phyloP scores from a whole-genome alignment of 257 asterid genomes.

The Thymus quinquecostatus region DNA sequence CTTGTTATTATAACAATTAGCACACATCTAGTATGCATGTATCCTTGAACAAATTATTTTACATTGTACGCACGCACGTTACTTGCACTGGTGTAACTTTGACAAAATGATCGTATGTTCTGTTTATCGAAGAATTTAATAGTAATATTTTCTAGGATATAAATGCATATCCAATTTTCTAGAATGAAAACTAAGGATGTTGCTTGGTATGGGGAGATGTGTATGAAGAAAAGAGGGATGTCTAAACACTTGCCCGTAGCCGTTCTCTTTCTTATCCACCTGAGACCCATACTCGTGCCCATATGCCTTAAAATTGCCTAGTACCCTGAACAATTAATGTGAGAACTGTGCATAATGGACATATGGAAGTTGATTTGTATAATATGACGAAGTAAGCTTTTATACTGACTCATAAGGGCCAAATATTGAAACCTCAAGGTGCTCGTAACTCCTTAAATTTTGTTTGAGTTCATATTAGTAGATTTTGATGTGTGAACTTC shows the following conservation, averaged over 20 bases:
- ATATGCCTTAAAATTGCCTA: neutral
- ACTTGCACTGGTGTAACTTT: too few species aligned
- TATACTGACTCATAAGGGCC: neutral
- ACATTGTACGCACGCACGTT: neutral
- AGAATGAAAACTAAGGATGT: neutral
- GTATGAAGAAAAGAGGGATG: neutral
- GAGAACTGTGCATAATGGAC: neutral
- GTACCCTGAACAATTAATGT: neutral
- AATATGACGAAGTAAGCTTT: neutral
- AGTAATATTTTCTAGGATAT: neutral
- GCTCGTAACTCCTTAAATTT: neutral
- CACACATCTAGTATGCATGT: neutral
- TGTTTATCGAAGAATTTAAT: neutral
- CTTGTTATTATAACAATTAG: neutral
- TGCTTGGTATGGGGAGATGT: neutral
- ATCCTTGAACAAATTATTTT: neutral
- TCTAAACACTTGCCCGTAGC: neutral
- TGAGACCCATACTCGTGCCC: neutral
- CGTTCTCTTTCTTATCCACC: neutral
- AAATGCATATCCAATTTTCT: neutral
- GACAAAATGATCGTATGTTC: neutral
- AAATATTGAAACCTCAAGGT: constrained; percentile 1
- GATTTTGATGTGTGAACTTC: neutral
- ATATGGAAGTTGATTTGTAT: neutral
- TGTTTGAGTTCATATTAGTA: neutral